Evolutionary conservation across 805 yeast species (phyloP), one percentile per base, ranked within the genome.

Genomic region (Zygotorulaspora chibaensis): DNA sequence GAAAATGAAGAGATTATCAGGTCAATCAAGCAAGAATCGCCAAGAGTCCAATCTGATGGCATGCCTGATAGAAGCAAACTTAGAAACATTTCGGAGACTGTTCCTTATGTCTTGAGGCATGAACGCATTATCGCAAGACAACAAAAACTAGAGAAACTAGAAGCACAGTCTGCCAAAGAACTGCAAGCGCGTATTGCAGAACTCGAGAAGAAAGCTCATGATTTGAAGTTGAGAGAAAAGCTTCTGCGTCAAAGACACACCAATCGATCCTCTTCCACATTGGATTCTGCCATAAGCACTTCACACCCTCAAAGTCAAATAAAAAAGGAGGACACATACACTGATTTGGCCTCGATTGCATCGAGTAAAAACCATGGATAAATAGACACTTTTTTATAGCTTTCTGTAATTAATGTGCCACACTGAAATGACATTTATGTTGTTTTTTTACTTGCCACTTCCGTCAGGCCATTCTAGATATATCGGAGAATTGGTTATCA

Each of bases 21-120:
- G 23, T 56, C 61, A 5, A 66, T 67, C 36, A 69, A 64, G 49
- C 66, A 63, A 46, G 68, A 69, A 15, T 66, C 71, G 35, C 65
- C 59, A 27, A 35, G 61, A 13, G 46, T 58, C 29, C 58, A 56
- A 40, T 55, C 66, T 1, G 61, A 68, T 10, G 66, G 66, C 29
- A 45, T 55, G 8, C 68, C 69, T 35, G 76, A 76, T 42, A 76
- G 87, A 52, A 74, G 74, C 53, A 86, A 84, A 65, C 69, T 86
- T 53, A 74, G 95, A 60, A 85, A 82, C 59, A 80, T 86, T 45
- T 82, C 89, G 35, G 91, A 84, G 59, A 86, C 93, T 1, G 87
- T 86, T 18, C 95, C 95, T n/a, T 86, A 86, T 55, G 83, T 84
- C 28, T 69, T 86, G 51, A 77, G 87, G 61, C 91, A 85, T 63